Evolutionary conservation across 2,329 filamentous ascomycete genomes (phyloP).

Genomic region (Penicillium sp.): DNA sequence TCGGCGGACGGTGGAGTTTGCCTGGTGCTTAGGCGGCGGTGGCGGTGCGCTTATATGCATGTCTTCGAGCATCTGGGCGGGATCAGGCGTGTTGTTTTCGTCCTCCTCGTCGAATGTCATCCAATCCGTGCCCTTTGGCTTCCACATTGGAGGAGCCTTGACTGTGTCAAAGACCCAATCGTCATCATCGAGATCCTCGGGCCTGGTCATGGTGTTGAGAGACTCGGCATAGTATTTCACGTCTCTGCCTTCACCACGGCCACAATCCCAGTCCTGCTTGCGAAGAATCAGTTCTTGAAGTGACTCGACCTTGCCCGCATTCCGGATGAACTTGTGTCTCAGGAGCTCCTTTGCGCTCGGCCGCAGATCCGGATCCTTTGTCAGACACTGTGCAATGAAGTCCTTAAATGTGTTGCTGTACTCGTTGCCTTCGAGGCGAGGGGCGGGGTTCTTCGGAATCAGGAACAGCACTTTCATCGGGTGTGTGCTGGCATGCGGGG

Average conservation of each 20-base stretch:
- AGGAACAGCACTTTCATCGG: constrained; percentile 93
- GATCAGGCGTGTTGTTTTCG: constrained; percentile 18
- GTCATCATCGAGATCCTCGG: constrained; percentile 69
- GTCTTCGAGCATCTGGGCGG: constrained; percentile 41
- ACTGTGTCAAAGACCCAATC: constrained; percentile 97
- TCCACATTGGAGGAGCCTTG: constrained; percentile 63
- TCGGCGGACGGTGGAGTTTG: constrained; percentile 56
- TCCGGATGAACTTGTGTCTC: constrained; percentile 82
- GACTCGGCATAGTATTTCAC: constrained; percentile 93
- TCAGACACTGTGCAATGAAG: constrained; percentile 83
- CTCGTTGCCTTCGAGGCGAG: constrained; percentile 72
- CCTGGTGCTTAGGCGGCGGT: constrained; percentile 51
- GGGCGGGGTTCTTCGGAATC: constrained; percentile 84
- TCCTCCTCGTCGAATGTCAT: constrained; percentile 36
- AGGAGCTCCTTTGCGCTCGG: constrained; percentile 84
- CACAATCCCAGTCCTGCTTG: constrained; percentile 77
- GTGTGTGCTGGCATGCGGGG: constrained; percentile 80
- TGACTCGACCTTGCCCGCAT: constrained; percentile 81
- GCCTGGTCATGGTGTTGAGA: constrained; percentile 62
- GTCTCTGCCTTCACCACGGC: constrained; percentile 65
- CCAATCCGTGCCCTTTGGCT: constrained; percentile 53
- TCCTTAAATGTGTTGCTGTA: constrained; percentile 93
- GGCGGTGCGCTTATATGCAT: constrained; percentile 45
- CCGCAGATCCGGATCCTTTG: constrained; percentile 83
- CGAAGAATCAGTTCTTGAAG: constrained; percentile 81